These are phyloP conservation scores for Graphiopsis chlorocephala DNA, from an alignment of 2,329 filamentous ascomycete species.

Conservation along the genomic window DNA sequence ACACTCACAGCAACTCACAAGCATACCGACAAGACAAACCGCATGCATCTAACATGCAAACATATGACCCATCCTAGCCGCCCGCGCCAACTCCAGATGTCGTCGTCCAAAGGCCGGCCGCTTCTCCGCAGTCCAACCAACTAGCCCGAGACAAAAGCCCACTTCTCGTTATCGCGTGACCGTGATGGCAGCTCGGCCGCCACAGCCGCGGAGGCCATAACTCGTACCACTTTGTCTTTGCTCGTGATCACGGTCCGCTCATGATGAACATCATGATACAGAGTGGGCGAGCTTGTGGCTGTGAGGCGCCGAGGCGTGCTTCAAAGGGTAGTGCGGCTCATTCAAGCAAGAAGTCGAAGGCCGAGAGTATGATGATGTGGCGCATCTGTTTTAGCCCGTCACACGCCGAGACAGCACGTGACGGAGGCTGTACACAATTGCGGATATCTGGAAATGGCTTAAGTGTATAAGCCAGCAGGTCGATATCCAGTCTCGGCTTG, in stretches of 20 bases:
- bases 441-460: background rate
- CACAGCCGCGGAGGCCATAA: background rate
- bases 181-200: conserved; percentile 4
- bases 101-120: conserved; percentile 7
- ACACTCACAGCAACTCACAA: background rate
- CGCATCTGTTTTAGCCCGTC: background rate
- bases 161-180: conserved; percentile 13
- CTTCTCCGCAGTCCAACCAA: conserved; percentile 10
- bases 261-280: background rate
- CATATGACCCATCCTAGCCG: background rate
- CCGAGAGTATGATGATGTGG: background rate
- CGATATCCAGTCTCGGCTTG: too few relatives aligned
- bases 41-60: background rate
- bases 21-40: background rate
- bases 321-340: background rate
- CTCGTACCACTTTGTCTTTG: background rate
- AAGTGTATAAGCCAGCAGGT: too few relatives aligned
- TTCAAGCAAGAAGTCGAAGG: background rate
- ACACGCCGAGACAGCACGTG: background rate
- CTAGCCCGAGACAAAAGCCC: conserved; percentile 1
- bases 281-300: background rate
- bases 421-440: background rate
- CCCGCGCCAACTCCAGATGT: background rate
- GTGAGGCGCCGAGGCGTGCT: too few relatives aligned
- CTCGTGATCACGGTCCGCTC: background rate